Percentiles rank a stretch among this genome's conserved stretches.
Evolutionary conservation across 2,329 filamentous ascomycete genomes (phyloP).

Genomic region (Aspergillus sp.): DNA sequence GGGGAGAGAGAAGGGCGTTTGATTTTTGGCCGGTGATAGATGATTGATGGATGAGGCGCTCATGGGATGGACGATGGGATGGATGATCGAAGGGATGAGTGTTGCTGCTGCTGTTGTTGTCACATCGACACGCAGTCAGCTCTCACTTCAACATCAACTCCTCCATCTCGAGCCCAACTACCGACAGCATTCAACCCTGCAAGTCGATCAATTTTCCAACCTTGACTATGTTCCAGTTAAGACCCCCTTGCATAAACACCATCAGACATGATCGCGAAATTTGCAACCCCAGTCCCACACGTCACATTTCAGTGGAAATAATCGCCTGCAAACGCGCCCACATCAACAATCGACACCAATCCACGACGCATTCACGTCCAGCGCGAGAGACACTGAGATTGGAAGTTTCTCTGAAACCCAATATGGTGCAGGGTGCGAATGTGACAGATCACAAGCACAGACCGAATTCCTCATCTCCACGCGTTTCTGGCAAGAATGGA

Average conservation of each 20-base stretch:
- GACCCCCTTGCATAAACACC: background rate
- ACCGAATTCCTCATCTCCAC: too few relatives aligned
- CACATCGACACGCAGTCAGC: background rate
- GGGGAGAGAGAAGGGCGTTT: background rate
- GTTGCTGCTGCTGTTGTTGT: background rate
- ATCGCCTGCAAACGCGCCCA: background rate
- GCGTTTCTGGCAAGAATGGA: background rate
- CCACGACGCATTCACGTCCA: constrained; percentile 2
- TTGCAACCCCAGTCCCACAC: constrained; percentile 14
- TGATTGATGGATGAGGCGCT: too few relatives aligned
- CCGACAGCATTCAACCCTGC: background rate
- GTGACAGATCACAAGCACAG: too few relatives aligned
- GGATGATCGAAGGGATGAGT: background rate
- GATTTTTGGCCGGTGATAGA: background rate
- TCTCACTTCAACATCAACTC: background rate
- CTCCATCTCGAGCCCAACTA: too few relatives aligned
- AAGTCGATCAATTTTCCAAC: background rate
- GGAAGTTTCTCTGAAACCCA: background rate
- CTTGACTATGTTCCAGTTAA: background rate
- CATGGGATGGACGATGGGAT: too few relatives aligned
- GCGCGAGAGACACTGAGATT: background rate
- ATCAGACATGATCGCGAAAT: background rate
- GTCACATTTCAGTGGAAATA: constrained; percentile 12
- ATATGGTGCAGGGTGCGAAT: too few relatives aligned
- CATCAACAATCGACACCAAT: constrained; percentile 7